Conservation (phyloP, 164 flowering plant species). For the Euptelea pleiosperma region DNA sequence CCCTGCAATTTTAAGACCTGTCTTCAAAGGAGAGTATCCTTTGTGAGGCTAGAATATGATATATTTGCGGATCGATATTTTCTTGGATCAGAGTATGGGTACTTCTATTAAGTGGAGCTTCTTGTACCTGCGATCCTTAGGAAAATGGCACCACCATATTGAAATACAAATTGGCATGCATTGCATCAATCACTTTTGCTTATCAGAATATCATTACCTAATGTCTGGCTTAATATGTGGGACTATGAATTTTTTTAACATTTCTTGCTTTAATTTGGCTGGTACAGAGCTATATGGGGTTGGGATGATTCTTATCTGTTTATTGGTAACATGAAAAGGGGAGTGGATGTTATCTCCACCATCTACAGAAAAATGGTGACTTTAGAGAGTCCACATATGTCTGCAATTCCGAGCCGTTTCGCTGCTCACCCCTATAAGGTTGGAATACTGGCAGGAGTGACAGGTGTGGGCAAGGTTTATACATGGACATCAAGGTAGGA, state of each 20-base stretch:
- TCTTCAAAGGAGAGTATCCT: no score
- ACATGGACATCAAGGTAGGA: constrained; percentile 41
- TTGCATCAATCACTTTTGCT: no score
- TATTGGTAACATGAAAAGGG: constrained; percentile 74
- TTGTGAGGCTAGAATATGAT: no score
- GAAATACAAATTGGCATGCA: no score
- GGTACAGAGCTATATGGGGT: constrained; percentile 85
- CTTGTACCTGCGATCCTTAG: no score
- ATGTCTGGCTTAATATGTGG: no score
- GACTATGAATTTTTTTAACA: neutral
- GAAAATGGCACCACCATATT: no score
- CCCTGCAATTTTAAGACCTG: no score
- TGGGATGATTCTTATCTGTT: constrained; percentile 81
- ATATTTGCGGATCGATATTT: no score
- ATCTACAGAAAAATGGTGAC: constrained; percentile 26
- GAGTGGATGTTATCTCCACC: constrained; percentile 68
- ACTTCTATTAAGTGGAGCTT: no score
- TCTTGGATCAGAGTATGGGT: no score
- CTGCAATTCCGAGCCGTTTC: constrained; percentile 86
- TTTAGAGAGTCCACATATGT: constrained; percentile 49
- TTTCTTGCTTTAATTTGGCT: constrained; percentile 5
- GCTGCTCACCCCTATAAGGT: constrained; percentile 61
- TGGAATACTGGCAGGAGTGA: constrained; percentile 78
- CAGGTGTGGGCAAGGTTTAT: constrained; percentile 80
- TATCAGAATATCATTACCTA: no score